Evolutionary conservation across 2,329 filamentous ascomycete species (phyloP).

Genomic region (Colletotrichum tamarilloi): DNA sequence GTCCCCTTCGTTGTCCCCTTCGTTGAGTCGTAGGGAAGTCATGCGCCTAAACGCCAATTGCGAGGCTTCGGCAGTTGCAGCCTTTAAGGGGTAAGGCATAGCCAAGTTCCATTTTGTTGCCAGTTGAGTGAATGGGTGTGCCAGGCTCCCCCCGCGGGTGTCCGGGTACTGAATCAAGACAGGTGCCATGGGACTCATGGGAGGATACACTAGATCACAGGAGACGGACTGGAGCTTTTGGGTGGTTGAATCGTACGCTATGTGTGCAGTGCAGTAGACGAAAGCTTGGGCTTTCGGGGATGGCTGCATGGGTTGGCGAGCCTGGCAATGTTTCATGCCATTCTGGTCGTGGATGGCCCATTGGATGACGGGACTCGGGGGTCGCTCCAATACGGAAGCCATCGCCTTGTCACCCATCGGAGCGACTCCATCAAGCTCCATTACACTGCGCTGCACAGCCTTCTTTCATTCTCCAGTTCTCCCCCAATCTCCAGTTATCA

Average conservation of each 20-base stretch:
- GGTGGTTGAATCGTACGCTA: constrained; percentile 17
- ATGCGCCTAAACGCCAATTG: not conserved
- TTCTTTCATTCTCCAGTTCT: constrained; percentile 8
- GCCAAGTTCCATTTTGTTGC: not conserved
- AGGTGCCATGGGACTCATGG: not conserved
- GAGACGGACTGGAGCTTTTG: constrained; percentile 17
- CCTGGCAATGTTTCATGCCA: constrained; percentile 28
- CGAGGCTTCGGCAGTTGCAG: constrained; percentile 22
- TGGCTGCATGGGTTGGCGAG: not conserved
- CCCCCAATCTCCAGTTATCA: not conserved
- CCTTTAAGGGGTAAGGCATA: not conserved
- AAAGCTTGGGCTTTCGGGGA: constrained; percentile 19
- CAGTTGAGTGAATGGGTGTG: not conserved
- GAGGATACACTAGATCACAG: not conserved
- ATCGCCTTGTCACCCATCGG: constrained; percentile 25
- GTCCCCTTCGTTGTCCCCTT: too few relatives aligned
- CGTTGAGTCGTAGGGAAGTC: not conserved
- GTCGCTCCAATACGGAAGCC: constrained; percentile 25
- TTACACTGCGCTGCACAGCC: constrained; percentile 28
- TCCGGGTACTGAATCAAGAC: constrained; percentile 13
- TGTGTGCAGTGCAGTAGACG: constrained; percentile 6
- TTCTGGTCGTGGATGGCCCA: not conserved
- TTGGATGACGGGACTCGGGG: constrained; percentile 23
- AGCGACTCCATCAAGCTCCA: constrained; percentile 28
- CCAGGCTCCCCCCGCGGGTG: not conserved